Evolutionary conservation across 495 filamentous ascomycete genomes (phyloP), one percentile per base, ranked within the genome.

Genomic region (Penicillium ucsense): DNA sequence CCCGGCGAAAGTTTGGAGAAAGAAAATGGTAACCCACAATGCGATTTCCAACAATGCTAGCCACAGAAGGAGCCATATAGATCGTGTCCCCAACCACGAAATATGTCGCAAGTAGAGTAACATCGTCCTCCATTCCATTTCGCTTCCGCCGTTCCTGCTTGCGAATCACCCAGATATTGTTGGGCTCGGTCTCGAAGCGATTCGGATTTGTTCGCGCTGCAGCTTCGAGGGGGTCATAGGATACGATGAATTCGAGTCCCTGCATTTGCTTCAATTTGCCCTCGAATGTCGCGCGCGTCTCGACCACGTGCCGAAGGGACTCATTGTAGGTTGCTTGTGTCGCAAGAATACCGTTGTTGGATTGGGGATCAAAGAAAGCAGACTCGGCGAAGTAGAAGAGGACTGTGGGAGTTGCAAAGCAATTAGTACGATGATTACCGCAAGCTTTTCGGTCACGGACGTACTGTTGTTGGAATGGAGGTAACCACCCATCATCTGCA

Each of bases 381-480:
- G 88, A 95, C 51, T 84, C 68, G 41, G 81, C 78, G 62, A 98
- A 96, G 65, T 98, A 98, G 66, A 83, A 88, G 41, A 94, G 84
- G 31, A 96, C 82, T 73, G 5, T 34, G 3, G 6, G 3, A 11
- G 5, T 40, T 29, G 20, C 20, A 20, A 20, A 34, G 28, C 35
- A 9, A 45, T 11, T 0, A 32, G 43, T 12, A 20, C 20, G 29
- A 30, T 12, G 5, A 28, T 20, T 8, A 10, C 0, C 10, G 10
- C 34, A 4, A 27, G n/a, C 34, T 31, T 10, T 45, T 5, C 35
- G 42, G 41, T 8, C 31, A 29, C 27, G 32, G n/a, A 38, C 67
- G 39, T 57, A 74, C 71, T 71, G 52, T 75, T 68, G 54, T 73
- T 69, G 46, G 72, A 69, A 66, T 76, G 71, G 8, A 74, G 64